Base-by-base conservation (phyloP, 345 rosid genomes). In the Eucalyptus urophylla region DNA sequence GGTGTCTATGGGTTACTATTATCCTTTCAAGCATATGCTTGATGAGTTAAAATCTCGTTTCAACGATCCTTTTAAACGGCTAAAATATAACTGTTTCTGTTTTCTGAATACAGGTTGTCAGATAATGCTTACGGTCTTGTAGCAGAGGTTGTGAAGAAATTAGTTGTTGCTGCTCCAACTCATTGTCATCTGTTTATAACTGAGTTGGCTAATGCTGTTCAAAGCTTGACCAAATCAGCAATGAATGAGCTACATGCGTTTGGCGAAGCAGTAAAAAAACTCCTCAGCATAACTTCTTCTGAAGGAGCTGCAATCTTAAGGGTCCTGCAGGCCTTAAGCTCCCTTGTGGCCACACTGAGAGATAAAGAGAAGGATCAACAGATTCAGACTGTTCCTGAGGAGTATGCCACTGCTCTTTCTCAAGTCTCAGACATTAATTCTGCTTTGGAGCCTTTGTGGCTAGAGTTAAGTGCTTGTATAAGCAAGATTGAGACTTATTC, bases 281-380 rank as follows among this genome's bases (percentile, higher is more conserved):
- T 97, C 49, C 94, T 97, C 69, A 94, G 95, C 89, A 93, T 96
- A 49, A 88, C 97, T 88, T 94, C 97, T 62, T 95, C 97, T 19
- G 99, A 97, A 92, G 99, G 99, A 87, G 97, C 99, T 91, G 95
- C 99, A 87, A 95, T 97, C 88, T 92, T 97, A 90, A 94, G 99
- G 94, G 99, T 97, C 88, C 90, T 97, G 89, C 99, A 97, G 92
- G 96, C 98, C 29, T 90, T 97, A 60, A 97, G 98, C 92, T 94
- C 99, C 86, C 95, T 97, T 92, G 94, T 94, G 86, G 86, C 94
- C 29, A 93, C 95, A 49, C 86, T 97, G 81, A 89, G 56, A 86
- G 94, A 94, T 67, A 95, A 94, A 93, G 97, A 92, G 88, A 96
- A 94, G 92, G 95, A 92, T 88, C 90, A 88, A 86, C 95, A 89